phyloP scores from a whole-genome alignment of 768 basidiomycete genomes.

The Strobilomyces echinocephalus region DNA sequence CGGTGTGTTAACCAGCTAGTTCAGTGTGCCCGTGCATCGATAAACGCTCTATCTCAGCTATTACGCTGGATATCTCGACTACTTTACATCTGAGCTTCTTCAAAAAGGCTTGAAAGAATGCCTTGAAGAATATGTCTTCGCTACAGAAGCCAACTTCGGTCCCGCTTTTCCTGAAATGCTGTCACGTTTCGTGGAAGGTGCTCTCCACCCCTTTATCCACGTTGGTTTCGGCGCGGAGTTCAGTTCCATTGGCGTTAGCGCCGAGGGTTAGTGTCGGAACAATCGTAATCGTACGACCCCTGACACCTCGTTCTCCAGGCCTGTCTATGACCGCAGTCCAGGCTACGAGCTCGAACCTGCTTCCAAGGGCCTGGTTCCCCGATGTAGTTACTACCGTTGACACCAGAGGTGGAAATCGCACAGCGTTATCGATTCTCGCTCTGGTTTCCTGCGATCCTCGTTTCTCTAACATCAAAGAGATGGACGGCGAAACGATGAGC shows the following conservation, averaged over 20 bases:
- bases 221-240: constrained; percentile 62
- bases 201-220: constrained; percentile 65
- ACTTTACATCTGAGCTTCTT: constrained; percentile 44
- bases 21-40: not conserved
- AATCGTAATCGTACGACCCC: constrained; percentile 34
- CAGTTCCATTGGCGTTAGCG: constrained; percentile 50
- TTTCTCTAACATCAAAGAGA: constrained; percentile 22
- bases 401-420: constrained; percentile 13
- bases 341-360: constrained; percentile 9
- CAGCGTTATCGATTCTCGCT: constrained; percentile 47
- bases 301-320: constrained; percentile 34
- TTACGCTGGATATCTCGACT: constrained; percentile 54
- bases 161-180: constrained; percentile 40
- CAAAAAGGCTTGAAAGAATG: constrained; percentile 39
- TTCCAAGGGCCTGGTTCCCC: constrained; percentile 22
- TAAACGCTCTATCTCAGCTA: constrained; percentile 36
- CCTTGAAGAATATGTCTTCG: constrained; percentile 57
- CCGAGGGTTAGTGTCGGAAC: constrained; percentile 47
- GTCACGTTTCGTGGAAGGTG: constrained; percentile 48
- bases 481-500: constrained; percentile 31
- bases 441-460: constrained; percentile 49
- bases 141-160: constrained; percentile 41
- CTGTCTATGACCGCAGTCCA: constrained; percentile 48
- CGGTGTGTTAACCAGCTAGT: constrained; percentile 32
- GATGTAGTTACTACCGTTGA: constrained; percentile 14